These are phyloP conservation scores for Malus orientalis DNA, from an alignment of 306 rosid species.

Conservation along the genomic window DNA sequence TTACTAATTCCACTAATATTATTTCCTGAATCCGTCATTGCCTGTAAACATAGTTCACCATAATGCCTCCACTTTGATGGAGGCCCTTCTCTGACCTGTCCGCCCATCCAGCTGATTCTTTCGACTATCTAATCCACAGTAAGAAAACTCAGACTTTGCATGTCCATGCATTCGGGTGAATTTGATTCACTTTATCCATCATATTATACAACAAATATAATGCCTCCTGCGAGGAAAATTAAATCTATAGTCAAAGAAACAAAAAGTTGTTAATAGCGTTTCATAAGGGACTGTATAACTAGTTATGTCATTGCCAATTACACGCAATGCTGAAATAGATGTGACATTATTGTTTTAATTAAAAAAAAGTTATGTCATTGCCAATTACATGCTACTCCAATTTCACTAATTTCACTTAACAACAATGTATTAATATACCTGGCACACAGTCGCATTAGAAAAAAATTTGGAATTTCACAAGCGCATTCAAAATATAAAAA, in stretches of 20 bases:
- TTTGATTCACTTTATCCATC: background rate
- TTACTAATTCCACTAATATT: too few species aligned
- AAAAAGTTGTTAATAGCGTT: background rate
- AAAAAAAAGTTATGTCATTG: background rate
- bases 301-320: too few species aligned
- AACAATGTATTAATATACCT: conserved; percentile 33
- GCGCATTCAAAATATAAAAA: background rate
- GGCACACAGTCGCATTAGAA: conserved; percentile 72
- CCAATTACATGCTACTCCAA: background rate
- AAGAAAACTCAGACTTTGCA: conserved; percentile 8
- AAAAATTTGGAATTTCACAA: background rate
- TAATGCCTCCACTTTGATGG: conserved; percentile 80
- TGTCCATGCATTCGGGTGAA: background rate
- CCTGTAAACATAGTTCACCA: conserved; percentile 85
- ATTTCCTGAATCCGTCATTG: too few species aligned
- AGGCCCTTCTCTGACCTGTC: conserved; percentile 78
- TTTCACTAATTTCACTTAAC: background rate
- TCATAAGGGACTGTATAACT: background rate
- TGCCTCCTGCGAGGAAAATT: background rate
- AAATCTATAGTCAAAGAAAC: conserved; percentile 20
- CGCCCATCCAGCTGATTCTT: conserved; percentile 91
- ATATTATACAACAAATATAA: background rate
- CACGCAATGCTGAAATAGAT: too few species aligned
- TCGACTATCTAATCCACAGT: conserved; percentile 66
- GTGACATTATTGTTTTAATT: too few species aligned